These are phyloP conservation scores for Ulvella scutata DNA, from an alignment of 139 green algal species.

Conservation along the genomic window DNA sequence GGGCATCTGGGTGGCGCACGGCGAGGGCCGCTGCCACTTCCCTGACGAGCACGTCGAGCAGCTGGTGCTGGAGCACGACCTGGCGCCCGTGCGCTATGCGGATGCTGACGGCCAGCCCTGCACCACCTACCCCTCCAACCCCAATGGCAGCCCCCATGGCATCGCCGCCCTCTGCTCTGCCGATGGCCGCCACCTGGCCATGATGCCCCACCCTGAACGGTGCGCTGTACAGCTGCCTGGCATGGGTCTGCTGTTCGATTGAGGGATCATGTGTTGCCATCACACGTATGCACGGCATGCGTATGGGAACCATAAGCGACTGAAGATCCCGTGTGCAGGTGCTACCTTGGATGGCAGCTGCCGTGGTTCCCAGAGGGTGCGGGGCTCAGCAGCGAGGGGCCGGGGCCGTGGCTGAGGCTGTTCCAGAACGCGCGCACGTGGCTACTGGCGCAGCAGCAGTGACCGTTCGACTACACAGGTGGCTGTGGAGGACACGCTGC, in stretches of 20 bases:
- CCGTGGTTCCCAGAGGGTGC: conserved; percentile 41
- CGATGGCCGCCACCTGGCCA: conserved; percentile 88
- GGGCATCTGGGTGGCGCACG: conserved; percentile 93
- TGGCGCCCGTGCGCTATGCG: conserved; percentile 70
- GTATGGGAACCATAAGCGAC: background rate
- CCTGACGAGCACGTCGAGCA: conserved; percentile 49
- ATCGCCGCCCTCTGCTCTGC: conserved; percentile 85
- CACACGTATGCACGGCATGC: background rate
- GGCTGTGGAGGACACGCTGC: too few relatives aligned
- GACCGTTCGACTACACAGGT: too few relatives aligned
- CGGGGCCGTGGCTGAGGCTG: conserved; percentile 84
- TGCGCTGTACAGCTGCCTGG: conserved; percentile 14
- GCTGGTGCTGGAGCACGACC: conserved; percentile 31
- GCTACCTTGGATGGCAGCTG: conserved; percentile 90
- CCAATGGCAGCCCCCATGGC: conserved; percentile 87
- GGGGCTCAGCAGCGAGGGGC: conserved; percentile 44
- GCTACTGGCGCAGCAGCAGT: too few relatives aligned
- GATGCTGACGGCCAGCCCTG: conserved; percentile 46
- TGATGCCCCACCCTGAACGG: conserved; percentile 98
- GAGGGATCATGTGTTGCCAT: background rate
- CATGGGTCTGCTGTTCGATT: conserved; percentile 7
- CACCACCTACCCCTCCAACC: conserved; percentile 90
- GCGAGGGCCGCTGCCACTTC: conserved; percentile 87
- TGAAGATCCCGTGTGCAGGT: conserved; percentile 15
- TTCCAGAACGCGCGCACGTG: conserved; percentile 95